phyloP scores from a whole-genome alignment of 495 filamentous ascomycete genomes.

The Elasticomyces elasticus region DNA sequence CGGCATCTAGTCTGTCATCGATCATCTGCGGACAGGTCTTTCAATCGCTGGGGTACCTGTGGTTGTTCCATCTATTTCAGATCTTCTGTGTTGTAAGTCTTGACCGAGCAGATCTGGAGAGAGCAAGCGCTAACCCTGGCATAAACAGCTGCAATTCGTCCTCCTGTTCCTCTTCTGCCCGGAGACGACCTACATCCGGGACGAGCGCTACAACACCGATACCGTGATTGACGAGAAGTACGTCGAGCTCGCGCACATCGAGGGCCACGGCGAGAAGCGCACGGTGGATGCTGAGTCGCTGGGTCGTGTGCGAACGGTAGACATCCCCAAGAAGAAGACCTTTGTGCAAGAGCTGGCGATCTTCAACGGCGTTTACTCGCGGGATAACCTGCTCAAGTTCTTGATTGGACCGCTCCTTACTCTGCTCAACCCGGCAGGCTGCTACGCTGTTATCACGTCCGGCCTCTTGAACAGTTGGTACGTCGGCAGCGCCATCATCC shows the following conservation, averaged over 20 bases:
- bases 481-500: slow-evolving; percentile 14
- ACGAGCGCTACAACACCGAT: slow-evolving; percentile 15
- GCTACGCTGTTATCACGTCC: slow-evolving; percentile 12
- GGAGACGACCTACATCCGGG: slow-evolving; percentile 19
- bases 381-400: slow-evolving; percentile 16
- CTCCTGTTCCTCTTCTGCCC: slow-evolving; percentile 13
- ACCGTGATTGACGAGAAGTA: slow-evolving; percentile 4
- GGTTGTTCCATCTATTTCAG: slow-evolving; percentile 18
- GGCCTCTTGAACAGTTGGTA: slow-evolving; percentile 19
- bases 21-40: slow-evolving; percentile 19
- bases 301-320: background rate
- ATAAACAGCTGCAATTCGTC: slow-evolving; percentile 5
- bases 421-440: slow-evolving; percentile 13
- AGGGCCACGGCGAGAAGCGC: background rate
- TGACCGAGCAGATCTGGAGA: background rate
- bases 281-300: no score
- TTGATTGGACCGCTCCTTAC: slow-evolving; percentile 13
- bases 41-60: slow-evolving; percentile 11
- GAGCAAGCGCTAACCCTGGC: background rate
- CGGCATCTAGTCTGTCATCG: slow-evolving; percentile 10
- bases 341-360: slow-evolving; percentile 15
- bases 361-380: slow-evolving; percentile 12
- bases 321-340: slow-evolving; percentile 15
- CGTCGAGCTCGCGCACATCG: slow-evolving; percentile 12
- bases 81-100: slow-evolving; percentile 11